These are phyloP conservation scores for Eutrema japonicum DNA, from an alignment of 345 rosid genomes.

Conservation along the genomic window DNA sequence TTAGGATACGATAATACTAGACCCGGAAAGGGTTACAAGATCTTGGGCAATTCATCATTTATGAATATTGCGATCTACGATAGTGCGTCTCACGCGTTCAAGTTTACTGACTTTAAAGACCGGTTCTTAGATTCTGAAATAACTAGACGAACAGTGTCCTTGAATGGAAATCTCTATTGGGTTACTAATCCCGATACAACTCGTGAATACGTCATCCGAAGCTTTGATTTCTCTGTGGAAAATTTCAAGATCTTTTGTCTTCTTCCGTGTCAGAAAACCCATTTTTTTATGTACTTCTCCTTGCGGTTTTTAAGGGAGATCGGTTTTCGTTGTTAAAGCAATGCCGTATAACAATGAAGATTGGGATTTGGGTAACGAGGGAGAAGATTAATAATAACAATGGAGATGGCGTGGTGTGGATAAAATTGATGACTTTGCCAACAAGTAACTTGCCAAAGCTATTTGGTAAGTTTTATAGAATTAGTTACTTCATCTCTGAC, in stretches of 20 bases:
- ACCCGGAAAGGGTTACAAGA: too few species aligned
- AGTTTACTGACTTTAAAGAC: too few species aligned
- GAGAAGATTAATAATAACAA: not conserved
- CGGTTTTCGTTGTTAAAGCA: conserved; percentile 19
- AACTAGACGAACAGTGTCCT: too few species aligned
- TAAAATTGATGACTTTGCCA: conserved; percentile 11
- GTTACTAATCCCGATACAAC: too few species aligned
- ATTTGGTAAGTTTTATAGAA: not conserved
- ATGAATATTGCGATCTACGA: too few species aligned
- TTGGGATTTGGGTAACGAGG: not conserved
- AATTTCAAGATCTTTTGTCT: not conserved
- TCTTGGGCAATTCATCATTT: too few species aligned
- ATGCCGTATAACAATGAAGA: not conserved
- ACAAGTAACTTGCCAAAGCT: not conserved
- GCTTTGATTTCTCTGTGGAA: conserved; percentile 1
- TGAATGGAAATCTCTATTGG: too few species aligned
- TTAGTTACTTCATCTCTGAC: conserved; percentile 23
- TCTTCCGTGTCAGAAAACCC: not conserved
- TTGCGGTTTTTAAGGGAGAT: conserved; percentile 6
- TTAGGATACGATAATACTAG: too few species aligned
- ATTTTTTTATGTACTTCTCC: not conserved
- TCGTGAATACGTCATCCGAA: not conserved
- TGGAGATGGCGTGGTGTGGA: conserved; percentile 4
- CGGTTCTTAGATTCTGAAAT: too few species aligned
- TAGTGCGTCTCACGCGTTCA: too few species aligned